A percentile compares a stretch with the other conserved stretches of the same genome.
These are phyloP conservation scores for Onygena corvina DNA, from an alignment of 2,329 filamentous ascomycete genomes.

Conservation along the genomic window DNA sequence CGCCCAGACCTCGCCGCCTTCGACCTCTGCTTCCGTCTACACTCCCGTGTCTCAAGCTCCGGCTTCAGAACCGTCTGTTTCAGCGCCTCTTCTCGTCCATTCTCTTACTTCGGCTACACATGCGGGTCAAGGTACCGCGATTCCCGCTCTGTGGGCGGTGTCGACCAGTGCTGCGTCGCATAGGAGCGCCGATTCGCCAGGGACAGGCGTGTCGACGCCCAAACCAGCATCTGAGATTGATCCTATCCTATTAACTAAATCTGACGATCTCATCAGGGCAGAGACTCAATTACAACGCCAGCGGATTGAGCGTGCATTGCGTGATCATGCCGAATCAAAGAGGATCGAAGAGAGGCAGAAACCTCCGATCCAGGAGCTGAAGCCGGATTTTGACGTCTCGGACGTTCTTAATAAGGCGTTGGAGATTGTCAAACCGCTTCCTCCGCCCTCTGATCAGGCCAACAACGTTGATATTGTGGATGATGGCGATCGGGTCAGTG, in stretches of 20 bases:
- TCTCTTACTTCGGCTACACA: background rate
- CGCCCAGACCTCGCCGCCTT: constrained; percentile 22
- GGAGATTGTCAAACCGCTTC: constrained; percentile 57
- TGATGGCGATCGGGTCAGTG: constrained; percentile 42
- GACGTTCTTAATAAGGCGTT: constrained; percentile 61
- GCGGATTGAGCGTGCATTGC: constrained; percentile 63
- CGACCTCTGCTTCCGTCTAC: constrained; percentile 16
- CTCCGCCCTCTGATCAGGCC: constrained; percentile 31
- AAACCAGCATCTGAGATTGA: constrained; percentile 58
- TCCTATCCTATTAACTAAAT: constrained; percentile 74
- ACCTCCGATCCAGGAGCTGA: constrained; percentile 40
- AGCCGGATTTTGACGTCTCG: constrained; percentile 56
- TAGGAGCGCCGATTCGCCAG: constrained; percentile 16
- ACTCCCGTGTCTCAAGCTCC: constrained; percentile 2
- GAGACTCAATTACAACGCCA: constrained; percentile 70
- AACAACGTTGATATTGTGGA: constrained; percentile 27
- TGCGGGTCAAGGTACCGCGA: constrained; percentile 11
- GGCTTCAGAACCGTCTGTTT: background rate
- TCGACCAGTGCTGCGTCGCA: constrained; percentile 10
- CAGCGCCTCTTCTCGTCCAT: background rate
- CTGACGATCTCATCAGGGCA: constrained; percentile 68
- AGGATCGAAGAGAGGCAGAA: constrained; percentile 39
- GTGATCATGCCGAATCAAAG: constrained; percentile 62
- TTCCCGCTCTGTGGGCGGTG: constrained; percentile 15
- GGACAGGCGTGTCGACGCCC: constrained; percentile 21